Evolutionary conservation across 1,284 basidiomycete genomes (phyloP).

Genomic region (Meripilus lineatus): DNA sequence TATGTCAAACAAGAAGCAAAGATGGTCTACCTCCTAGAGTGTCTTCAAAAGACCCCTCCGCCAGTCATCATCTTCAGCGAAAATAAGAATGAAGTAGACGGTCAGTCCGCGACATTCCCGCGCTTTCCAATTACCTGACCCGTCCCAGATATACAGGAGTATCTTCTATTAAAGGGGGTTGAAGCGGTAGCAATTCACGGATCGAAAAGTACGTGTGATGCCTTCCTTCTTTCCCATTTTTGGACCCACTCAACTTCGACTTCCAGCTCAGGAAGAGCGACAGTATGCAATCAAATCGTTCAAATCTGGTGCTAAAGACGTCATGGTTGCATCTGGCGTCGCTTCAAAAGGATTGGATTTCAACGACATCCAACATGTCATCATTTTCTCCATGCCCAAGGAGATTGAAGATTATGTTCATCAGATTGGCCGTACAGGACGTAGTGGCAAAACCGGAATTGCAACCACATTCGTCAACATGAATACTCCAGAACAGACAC

Average conservation of each 20-base stretch:
- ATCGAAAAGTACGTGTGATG: slow-evolving; percentile 78
- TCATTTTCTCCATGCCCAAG: slow-evolving; percentile 98
- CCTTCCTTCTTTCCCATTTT: not conserved
- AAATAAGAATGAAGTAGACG: slow-evolving; percentile 99
- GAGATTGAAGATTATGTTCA: slow-evolving; percentile 99
- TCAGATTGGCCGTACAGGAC: slow-evolving; percentile 97
- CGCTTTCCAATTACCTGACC: too few relatives aligned
- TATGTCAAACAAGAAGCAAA: slow-evolving; percentile 99
- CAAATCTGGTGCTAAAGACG: slow-evolving; percentile 95
- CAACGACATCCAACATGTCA: slow-evolving; percentile 96
- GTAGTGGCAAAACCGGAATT: slow-evolving; percentile 96
- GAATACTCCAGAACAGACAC: slow-evolving; percentile 93
- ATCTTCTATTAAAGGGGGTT: slow-evolving; percentile 92
- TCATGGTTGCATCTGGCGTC: slow-evolving; percentile 98
- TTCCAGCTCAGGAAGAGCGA: slow-evolving; percentile 91
- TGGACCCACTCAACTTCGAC: slow-evolving; percentile 1
- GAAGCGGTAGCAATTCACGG: slow-evolving; percentile 99
- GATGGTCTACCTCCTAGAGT: slow-evolving; percentile 98
- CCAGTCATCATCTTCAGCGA: slow-evolving; percentile 98
- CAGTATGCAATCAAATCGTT: slow-evolving; percentile 98
- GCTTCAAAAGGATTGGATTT: slow-evolving; percentile 99
- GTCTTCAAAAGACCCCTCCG: slow-evolving; percentile 96
- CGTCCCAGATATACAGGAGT: slow-evolving; percentile 94
- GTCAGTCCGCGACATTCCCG: slow-evolving; percentile 36
- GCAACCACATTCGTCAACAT: slow-evolving; percentile 99